These are phyloP conservation scores for Trametes cingulata DNA, from an alignment of 768 basidiomycete species.

Conservation along the genomic window DNA sequence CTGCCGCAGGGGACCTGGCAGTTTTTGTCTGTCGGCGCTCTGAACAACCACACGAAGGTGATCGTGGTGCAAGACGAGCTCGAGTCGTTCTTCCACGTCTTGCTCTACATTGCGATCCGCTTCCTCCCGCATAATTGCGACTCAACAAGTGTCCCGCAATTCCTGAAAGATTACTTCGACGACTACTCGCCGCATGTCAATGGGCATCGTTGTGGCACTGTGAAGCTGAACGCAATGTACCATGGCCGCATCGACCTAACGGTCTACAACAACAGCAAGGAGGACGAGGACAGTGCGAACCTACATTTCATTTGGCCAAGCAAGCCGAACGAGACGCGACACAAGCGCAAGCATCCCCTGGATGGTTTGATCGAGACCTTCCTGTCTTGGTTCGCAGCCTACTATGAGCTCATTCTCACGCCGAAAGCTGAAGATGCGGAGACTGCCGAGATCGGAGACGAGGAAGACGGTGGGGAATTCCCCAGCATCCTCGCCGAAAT, in stretches of 20 bases:
- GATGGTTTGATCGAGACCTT: neutral
- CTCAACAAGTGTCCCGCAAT: slow-evolving; percentile 6
- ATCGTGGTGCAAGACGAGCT: slow-evolving; percentile 8
- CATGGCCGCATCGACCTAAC: neutral
- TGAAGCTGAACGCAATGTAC: neutral
- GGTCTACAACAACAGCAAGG: neutral
- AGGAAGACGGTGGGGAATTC: too few relatives aligned
- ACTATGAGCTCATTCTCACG: neutral
- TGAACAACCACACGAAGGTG: neutral
- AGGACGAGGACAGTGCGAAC: neutral
- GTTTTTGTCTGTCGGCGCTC: slow-evolving; percentile 2
- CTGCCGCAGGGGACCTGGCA: slow-evolving; percentile 8
- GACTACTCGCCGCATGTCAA: neutral
- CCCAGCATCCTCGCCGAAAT: too few relatives aligned
- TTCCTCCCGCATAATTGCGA: slow-evolving; percentile 16
- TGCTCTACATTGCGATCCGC: slow-evolving; percentile 14
- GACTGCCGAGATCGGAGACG: too few relatives aligned
- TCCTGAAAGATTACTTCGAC: slow-evolving; percentile 13
- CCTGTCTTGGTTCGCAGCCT: neutral
- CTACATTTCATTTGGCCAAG: neutral
- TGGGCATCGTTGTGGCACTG: neutral
- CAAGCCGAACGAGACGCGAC: too few relatives aligned
- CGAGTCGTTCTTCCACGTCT: slow-evolving; percentile 14
- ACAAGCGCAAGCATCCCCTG: neutral
- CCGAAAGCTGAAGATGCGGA: too few relatives aligned